phyloP scores from a whole-genome alignment of 345 rosid species.

The Arabidopsis suecica region DNA sequence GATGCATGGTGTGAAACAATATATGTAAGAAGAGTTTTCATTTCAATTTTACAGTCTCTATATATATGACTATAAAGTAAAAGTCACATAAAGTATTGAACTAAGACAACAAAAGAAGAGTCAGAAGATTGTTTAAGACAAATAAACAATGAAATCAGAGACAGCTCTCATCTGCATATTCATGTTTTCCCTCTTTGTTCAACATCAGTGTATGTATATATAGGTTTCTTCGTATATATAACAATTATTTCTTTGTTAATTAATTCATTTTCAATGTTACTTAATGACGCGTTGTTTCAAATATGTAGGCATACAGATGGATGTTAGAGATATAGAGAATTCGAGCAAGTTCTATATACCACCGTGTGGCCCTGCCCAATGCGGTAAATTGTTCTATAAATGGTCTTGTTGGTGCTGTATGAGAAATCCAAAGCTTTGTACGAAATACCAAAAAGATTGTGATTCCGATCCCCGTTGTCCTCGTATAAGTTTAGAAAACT shows the following conservation, averaged over 20 bases:
- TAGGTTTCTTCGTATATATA: neutral
- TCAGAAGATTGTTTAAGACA: neutral
- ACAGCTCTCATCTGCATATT: neutral
- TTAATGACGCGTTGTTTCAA: constrained; percentile 4
- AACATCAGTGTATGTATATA: constrained; percentile 17
- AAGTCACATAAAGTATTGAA: neutral
- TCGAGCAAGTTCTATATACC: constrained; percentile 12
- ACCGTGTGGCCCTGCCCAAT: neutral
- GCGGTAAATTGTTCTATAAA: neutral
- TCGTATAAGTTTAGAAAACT: neutral
- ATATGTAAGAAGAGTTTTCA: neutral
- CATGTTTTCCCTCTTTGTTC: neutral
- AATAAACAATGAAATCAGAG: constrained; percentile 11
- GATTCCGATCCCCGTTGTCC: constrained; percentile 1
- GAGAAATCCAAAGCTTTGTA: neutral
- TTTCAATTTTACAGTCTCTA: neutral
- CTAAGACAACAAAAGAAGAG: neutral
- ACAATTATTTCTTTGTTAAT: neutral
- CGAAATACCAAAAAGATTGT: neutral
- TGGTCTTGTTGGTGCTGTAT: constrained; percentile 30
- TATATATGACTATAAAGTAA: neutral
- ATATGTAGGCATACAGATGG: constrained; percentile 20
- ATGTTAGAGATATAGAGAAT: constrained; percentile 13
- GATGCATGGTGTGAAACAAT: neutral
- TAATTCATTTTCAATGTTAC: neutral